phyloP scores from a whole-genome alignment of 169 alveolate genomes.

The Theileria luwenshuni region DNA sequence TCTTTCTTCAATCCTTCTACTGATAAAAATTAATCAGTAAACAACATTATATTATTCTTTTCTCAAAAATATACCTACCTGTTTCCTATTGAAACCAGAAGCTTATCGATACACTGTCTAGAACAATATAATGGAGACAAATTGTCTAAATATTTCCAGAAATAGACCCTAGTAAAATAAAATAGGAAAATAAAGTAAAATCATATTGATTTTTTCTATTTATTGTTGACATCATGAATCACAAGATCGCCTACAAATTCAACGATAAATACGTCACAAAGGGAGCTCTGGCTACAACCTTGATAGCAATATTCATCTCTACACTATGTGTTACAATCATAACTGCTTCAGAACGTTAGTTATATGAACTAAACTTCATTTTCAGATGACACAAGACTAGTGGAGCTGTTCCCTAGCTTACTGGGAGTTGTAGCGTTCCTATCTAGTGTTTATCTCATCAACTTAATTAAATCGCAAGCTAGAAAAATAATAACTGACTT shows the following conservation, averaged over 20 bases:
- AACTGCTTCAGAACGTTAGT: conserved; percentile 44
- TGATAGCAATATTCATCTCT: conserved; percentile 20
- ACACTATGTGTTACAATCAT: conserved; percentile 47
- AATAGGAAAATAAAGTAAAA: not conserved
- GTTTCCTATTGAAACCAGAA: too few relatives aligned
- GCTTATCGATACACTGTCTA: too few relatives aligned
- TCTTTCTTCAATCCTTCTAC: not conserved
- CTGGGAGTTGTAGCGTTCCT: conserved; percentile 54
- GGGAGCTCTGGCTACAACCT: conserved; percentile 28
- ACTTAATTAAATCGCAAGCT: conserved; percentile 15
- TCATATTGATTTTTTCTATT: not conserved
- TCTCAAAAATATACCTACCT: not conserved
- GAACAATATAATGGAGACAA: too few relatives aligned
- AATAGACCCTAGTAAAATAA: too few relatives aligned
- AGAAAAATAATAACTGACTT: conserved; percentile 3
- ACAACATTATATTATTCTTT: not conserved
- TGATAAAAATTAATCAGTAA: too few relatives aligned
- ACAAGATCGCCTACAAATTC: not conserved
- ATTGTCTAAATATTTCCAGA: too few relatives aligned
- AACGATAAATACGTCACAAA: conserved; percentile 29
- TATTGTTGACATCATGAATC: conserved; percentile 9
- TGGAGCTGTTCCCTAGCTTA: conserved; percentile 47
- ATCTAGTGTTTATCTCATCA: conserved; percentile 42
- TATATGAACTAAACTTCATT: not conserved
- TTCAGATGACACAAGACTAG: conserved; percentile 49